Evolutionary conservation across 371 early-diverging fungal genomes (phyloP), one percentile per base, ranked within the genome.

Genomic region (Actinomucor elegans): DNA sequence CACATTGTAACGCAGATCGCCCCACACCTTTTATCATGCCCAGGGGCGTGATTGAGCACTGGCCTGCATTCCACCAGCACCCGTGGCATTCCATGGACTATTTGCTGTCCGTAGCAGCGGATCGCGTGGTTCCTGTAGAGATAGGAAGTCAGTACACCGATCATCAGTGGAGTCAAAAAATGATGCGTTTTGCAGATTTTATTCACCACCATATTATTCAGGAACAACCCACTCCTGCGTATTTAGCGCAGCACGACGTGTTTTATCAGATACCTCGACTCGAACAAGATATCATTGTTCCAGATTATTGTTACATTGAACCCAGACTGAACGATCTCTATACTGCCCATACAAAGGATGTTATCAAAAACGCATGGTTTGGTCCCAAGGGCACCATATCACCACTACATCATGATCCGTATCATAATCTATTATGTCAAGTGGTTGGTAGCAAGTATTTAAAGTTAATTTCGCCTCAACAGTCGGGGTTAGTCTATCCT

Each of bases 221-320:
- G 7, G 35, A 41, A 24, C 28, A 47, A 15, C 24, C 15, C 6
- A 5, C 47, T 20, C 20, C 53, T 6, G 87, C 82, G 3, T 97
- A 97, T 67, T 73, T 96, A 27, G 97, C 97, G 5, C 97, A 97
- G 49, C 93, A 96, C 59, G 82, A 94, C 58, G 62, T 97, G 7
- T 88, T 94, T 48, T 68, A 73, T 17, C 95, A 95, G 57, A 82
- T 92, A n/a, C 91, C 90, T 4, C 62, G 67, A 6, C 73, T 97
- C 0, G 67, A 73, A 8, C 64, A 75, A 24, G 95, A 95, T 57
- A 85, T 94, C 37, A 28, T 57, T 24, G 62, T 91, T 3, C 96
- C 95, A 0, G 93, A 92, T 34, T 94, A 93, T 64, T 90, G 92
- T 36, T 79, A 79, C 60, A 70, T 79, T 3, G 75, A 69, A 8